phyloP scores from a whole-genome alignment of 257 asterid species.

The Nicotiana benthamiana region DNA sequence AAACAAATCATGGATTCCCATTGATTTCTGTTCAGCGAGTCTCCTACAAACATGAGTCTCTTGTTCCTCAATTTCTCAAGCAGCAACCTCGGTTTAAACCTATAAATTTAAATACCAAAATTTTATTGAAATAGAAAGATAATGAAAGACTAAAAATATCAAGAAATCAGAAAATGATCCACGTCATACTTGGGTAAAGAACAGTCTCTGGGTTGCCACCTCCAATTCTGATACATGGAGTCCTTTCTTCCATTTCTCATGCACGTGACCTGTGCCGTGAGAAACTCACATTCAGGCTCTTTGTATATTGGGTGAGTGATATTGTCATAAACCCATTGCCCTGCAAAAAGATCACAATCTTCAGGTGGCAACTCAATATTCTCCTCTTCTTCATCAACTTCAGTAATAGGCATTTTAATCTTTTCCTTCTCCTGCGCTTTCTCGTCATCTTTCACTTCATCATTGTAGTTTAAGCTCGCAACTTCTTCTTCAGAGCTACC shows the following conservation, averaged over 20 bases:
- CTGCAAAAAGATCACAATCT: conserved; percentile 59
- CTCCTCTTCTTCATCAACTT: conserved; percentile 22
- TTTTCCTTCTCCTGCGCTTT: conserved; percentile 13
- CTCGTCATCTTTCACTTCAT: no score
- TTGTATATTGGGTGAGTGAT: conserved; percentile 48
- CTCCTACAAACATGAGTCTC: conserved; percentile 87
- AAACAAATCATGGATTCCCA: conserved; percentile 91
- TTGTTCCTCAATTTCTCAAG: conserved; percentile 76
- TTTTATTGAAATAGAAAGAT: not conserved
- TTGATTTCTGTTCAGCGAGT: conserved; percentile 68
- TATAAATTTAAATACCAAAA: conserved; percentile 4
- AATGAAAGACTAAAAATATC: not conserved
- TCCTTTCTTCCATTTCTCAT: conserved; percentile 66
- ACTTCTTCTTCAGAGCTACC: no score
- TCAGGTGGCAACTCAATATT: conserved; percentile 48
- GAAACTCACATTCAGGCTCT: conserved; percentile 61
- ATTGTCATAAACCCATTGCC: conserved; percentile 71
- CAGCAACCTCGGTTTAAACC: conserved; percentile 59
- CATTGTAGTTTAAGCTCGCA: no score
- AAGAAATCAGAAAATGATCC: not conserved
- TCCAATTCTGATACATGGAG: conserved; percentile 69
- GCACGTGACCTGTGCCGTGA: conserved; percentile 83
- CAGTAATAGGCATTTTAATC: conserved; percentile 28
- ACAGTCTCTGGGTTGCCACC: conserved; percentile 86
- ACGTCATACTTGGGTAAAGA: conserved; percentile 57